Base-by-base conservation (phyloP, 2,329 filamentous ascomycete genomes). In the Botrytis byssoidea region DNA sequence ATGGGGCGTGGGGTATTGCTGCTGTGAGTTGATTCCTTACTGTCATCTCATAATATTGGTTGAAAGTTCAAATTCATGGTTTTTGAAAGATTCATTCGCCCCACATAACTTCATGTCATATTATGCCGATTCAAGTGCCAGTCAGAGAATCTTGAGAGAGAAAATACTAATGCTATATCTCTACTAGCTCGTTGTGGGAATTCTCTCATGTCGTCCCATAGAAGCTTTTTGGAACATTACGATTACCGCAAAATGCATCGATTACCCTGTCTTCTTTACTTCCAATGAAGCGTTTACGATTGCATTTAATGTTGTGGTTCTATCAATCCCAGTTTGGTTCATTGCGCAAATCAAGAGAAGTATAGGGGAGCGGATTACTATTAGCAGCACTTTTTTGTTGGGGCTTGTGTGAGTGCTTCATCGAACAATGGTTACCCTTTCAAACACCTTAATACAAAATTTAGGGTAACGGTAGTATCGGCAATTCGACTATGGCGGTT, bases 271-370 rank as follows among this genome's bases (percentile, higher is more conserved):
- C 60, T 51, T 71, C 32, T 71, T 64, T 48, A 73, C 51, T 20
- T 61, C 57, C 6, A 73, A 60, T 10, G 64, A 73, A 72, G 63
- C 40, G 20, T 69, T 73, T 40, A 69, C 55, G 8, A 61, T 69
- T 22, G 25, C 42, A 16, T 46, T 61, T 48, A 57, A 73, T 29
- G 20, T 73, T 7, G 42, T 69, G 51, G 51, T 73, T 35, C 32
- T 71, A 5, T 40, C 55, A 12, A 71, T 71, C n/a, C 60, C 70
- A 10, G 60, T 44, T n/a, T 71, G 64, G 57, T 71, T 71, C 22
- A 72, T 74, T 51, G 61, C 51, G 20, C 32, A 66, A 18, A 65
- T 71, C 12, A 55, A 42, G 20, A 42, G 40, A 32, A 65, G 61
- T 37, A 14, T 51, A 16, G 37, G 46, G 18, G 35, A 74, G 51